Base-by-base conservation (phyloP, 768 basidiomycete species). In the Lactarius psammicola region DNA sequence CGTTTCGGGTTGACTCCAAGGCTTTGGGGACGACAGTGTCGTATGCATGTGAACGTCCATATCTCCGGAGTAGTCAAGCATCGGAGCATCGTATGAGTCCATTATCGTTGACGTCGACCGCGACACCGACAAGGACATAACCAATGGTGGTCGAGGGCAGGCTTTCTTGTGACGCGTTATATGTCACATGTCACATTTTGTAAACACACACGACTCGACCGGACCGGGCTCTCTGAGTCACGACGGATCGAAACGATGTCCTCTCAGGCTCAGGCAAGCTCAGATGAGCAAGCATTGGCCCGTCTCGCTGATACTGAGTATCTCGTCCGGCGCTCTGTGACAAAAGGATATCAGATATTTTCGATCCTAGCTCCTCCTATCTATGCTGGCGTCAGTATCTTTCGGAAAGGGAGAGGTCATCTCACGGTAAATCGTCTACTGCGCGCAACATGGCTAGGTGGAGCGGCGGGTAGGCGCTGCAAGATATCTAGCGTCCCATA, bases 371-470 rank as follows among this genome's bases (percentile, higher is more conserved):
- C 81, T 1, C 88, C 89, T 15, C 85, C 88, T 10, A 74, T 80
- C 7, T 92, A 92, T 68, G 74, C 80, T 6, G 80, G 79, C 0
- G 81, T 85, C 67, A 74, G 84, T 13, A 68, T 89, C 38, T 78
- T 79, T 38, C 81, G 84, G 68, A 84, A 81, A 64, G 85, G 88
- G 9, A 78, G 83, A 36, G 75, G 78, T 17, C 79, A 84, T 33
- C 76, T 91, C 62, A 82, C 81, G 8, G 70, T 87, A 46, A 92
- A 89, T 71, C 82, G 82, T 31, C 70, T 87, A 18, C 79, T 92
- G 40, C 85, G 89, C 15, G 85, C 89, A 36, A 88, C 88, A 18
- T 92, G 89, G 90, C 71, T 87, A 5, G 87, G 87, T 20, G 88
- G 90, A 34, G 74, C 82, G 20, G 77, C 76, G 58, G 90, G 90